Conservation (phyloP, 2,329 filamentous ascomycete species). For the Triangularia setosa region DNA sequence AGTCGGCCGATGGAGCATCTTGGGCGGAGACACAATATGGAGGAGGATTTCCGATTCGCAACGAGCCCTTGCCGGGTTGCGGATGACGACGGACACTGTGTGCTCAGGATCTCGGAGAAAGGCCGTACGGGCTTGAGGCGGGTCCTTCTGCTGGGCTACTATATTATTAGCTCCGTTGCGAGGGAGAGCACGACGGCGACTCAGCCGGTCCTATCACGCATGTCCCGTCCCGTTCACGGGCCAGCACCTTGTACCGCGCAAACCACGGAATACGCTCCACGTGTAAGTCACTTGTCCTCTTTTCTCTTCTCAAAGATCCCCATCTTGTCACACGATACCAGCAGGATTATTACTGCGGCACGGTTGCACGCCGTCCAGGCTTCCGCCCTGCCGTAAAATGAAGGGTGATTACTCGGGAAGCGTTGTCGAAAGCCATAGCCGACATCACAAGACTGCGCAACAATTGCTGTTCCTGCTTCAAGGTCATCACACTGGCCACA, state of each 20-base stretch:
- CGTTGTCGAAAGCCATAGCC: background rate
- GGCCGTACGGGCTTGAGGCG: background rate
- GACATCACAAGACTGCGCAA: background rate
- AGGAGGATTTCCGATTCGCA: slow-evolving; percentile 17
- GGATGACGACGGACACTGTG: slow-evolving; percentile 3
- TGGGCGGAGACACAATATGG: background rate
- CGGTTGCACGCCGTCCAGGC: slow-evolving; percentile 2
- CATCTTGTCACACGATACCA: background rate
- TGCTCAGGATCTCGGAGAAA: slow-evolving; percentile 13
- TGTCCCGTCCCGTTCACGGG: background rate
- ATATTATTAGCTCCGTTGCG: background rate
- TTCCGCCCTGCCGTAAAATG: background rate
- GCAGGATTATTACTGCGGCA: background rate
- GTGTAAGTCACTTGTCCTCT: slow-evolving; percentile 2
- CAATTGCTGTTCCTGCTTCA: background rate
- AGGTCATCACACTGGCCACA: background rate
- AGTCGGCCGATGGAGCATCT: slow-evolving; percentile 6
- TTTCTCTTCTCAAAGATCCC: background rate
- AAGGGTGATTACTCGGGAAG: background rate
- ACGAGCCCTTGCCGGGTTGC: background rate
- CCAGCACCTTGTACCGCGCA: background rate
- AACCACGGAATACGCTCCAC: slow-evolving; percentile 7
- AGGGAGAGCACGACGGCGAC: background rate
- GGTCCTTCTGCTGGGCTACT: background rate
- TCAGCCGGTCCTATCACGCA: background rate